Evolutionary conservation across 116 monocot genomes (phyloP), one percentile per base, ranked within the genome.

Genomic region (Papilionanthe hybrid): DNA sequence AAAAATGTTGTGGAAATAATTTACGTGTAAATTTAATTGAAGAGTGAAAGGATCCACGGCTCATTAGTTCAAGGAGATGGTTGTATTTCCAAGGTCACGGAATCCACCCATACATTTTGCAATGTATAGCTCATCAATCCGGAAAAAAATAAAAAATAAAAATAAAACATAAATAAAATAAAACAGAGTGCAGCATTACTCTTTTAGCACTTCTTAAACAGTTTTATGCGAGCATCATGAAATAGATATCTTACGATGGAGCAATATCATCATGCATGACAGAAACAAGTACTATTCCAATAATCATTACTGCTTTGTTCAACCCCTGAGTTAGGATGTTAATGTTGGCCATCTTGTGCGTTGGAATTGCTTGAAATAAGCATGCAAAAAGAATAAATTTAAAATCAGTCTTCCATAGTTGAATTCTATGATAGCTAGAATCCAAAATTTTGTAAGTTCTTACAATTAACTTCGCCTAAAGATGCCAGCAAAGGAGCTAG

Each of bases 231-330:
- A 44, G n/a, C 6, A 42, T n/a, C 25, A 9, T 8, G 22, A 50
- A 75, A 48, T 50, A 75, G 75, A 50, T 50, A 75, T 25, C 96
- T 92, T 78, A 98, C 97, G 94, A 58, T 63, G 94, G 97, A 78
- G 97, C 81, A 77, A 84, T 72, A 60, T 84, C 85, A 5, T 91
- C 97, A 84, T 98, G 91, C 75, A 91, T 92, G 58, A 98, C 69
- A 75, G 87, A 92, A n/a, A 92, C 80, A 55, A 94, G 81, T 9
- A 94, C 86, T 88, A 86, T 94, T 75, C 86, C 92, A 55, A 83
- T 58, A 79, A 94, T 72, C 29, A 89, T 89, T 37, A 91, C 84
- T 23, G 83, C 69, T 72, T 84, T 91, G 85, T 94, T 98, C 49
- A 90, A 56, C 78, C 97, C 97, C 71, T 98, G 91, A 5, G 78